Percentiles rank a stretch among this genome's conserved stretches.
Conservation (phyloP, 139 green algal species). For the Closterium sp. region DNA sequence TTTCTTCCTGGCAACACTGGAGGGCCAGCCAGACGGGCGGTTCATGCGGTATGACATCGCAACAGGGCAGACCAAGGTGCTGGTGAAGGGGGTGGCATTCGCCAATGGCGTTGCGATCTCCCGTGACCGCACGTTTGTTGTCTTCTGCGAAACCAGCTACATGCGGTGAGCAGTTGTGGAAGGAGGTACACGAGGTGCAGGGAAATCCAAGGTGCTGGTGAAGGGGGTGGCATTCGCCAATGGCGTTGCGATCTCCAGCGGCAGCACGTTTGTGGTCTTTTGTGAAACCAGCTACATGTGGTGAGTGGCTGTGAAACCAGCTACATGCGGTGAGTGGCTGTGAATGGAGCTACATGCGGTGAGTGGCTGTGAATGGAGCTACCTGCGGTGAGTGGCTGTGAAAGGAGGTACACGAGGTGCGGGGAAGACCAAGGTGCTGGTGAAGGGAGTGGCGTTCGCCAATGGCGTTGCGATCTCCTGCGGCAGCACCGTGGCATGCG, state of each 20-base stretch:
- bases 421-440: slow-evolving; percentile 56
- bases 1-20: not conserved
- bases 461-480: slow-evolving; percentile 73
- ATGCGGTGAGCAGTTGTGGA: not conserved
- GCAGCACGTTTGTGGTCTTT: slow-evolving; percentile 64
- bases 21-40: slow-evolving; percentile 55
- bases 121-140: slow-evolving; percentile 62
- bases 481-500: slow-evolving; percentile 58
- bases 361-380: too few species aligned
- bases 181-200: not conserved
- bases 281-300: slow-evolving; percentile 50
- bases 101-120: slow-evolving; percentile 76
- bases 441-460: slow-evolving; percentile 62
- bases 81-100: slow-evolving; percentile 63
- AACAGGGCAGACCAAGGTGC: slow-evolving; percentile 49
- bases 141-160: slow-evolving; percentile 58
- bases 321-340: too few species aligned
- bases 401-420: not conserved
- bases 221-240: slow-evolving; percentile 70
- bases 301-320: not conserved
- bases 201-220: slow-evolving; percentile 54
- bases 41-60: slow-evolving; percentile 66
- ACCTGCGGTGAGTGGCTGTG: too few species aligned
- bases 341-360: too few species aligned
- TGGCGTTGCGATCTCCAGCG: slow-evolving; percentile 67